phyloP scores from a whole-genome alignment of 164 flowering plant genomes.

The Chloranthus sessilifolius region DNA sequence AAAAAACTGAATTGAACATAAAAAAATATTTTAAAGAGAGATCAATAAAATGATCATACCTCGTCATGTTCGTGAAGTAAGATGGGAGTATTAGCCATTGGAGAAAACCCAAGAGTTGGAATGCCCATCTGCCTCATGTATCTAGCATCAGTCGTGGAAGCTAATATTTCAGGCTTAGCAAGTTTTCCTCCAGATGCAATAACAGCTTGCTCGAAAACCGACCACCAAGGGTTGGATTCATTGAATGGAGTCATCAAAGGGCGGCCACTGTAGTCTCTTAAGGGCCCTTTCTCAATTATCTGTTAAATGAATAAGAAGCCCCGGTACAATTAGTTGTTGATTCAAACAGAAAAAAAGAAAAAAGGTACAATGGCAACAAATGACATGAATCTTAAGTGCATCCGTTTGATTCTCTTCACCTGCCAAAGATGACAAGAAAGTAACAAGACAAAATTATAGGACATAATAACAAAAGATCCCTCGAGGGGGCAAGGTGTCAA shows the following conservation, averaged over 20 bases:
- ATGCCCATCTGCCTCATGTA: slow-evolving; percentile 70
- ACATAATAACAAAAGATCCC: no score
- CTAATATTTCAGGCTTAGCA: slow-evolving; percentile 79
- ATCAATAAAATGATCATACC: slow-evolving; percentile 27
- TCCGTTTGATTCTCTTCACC: no score
- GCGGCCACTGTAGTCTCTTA: slow-evolving; percentile 58
- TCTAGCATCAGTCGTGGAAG: slow-evolving; percentile 94
- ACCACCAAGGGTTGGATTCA: slow-evolving; percentile 94
- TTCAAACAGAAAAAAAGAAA: not conserved
- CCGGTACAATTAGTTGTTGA: no score
- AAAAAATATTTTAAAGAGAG: not conserved
- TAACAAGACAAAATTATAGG: no score
- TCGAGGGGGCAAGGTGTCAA: no score
- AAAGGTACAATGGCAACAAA: not conserved
- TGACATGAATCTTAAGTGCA: not conserved
- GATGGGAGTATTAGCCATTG: slow-evolving; percentile 86
- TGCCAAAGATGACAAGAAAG: no score
- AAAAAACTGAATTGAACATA: not conserved
- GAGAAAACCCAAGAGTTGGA: slow-evolving; percentile 91
- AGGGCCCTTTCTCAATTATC: slow-evolving; percentile 64
- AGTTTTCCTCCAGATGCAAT: slow-evolving; percentile 74
- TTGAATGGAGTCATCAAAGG: slow-evolving; percentile 72
- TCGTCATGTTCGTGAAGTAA: slow-evolving; percentile 94
- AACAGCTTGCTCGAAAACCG: slow-evolving; percentile 65
- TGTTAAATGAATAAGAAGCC: slow-evolving; percentile 23